These are phyloP conservation scores for Purpureocillium lavendulum DNA, from an alignment of 2,329 filamentous ascomycete genomes.

Conservation along the genomic window DNA sequence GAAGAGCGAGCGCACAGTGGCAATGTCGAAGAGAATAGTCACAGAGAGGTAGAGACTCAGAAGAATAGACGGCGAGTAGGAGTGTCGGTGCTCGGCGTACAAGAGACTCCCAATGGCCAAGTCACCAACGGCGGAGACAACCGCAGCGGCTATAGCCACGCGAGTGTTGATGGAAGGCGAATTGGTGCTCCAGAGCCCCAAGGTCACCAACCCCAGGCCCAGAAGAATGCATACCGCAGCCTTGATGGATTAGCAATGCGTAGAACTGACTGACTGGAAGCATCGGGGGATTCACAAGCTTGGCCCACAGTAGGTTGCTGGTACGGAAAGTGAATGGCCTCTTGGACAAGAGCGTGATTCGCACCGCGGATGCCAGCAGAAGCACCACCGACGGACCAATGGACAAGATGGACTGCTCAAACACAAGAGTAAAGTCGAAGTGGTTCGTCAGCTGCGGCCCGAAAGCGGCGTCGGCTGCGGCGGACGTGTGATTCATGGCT, in stretches of 20 bases:
- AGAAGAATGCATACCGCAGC: constrained; percentile 12
- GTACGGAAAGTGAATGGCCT: constrained; percentile 1
- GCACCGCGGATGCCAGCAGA: constrained; percentile 4
- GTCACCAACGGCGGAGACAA: constrained; percentile 17
- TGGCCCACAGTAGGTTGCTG: constrained; percentile 9
- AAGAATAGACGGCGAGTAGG: constrained; percentile 29
- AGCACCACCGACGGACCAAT: constrained; percentile 6
- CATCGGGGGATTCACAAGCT: constrained; percentile 9
- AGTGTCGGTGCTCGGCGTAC: constrained; percentile 22
- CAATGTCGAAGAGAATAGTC: constrained; percentile 29
- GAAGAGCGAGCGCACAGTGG: constrained; percentile 22
- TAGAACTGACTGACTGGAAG: background rate
- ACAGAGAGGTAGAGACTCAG: constrained; percentile 29
- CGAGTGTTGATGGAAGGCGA: constrained; percentile 13
- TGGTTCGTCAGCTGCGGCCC: constrained; percentile 4
- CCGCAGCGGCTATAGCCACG: constrained; percentile 10
- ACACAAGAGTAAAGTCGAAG: constrained; percentile 14
- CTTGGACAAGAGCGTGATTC: constrained; percentile 5
- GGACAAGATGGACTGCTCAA: constrained; percentile 11
- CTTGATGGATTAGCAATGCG: constrained; percentile 6
- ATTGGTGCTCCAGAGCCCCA: constrained; percentile 10
- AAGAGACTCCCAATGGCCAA: constrained; percentile 16
- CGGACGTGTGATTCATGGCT: too few species aligned
- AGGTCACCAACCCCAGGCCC: constrained; percentile 17
- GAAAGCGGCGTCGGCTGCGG: constrained; percentile 2